Conservation (phyloP, 1,284 basidiomycete species). For the Ganoderma boninense region DNA sequence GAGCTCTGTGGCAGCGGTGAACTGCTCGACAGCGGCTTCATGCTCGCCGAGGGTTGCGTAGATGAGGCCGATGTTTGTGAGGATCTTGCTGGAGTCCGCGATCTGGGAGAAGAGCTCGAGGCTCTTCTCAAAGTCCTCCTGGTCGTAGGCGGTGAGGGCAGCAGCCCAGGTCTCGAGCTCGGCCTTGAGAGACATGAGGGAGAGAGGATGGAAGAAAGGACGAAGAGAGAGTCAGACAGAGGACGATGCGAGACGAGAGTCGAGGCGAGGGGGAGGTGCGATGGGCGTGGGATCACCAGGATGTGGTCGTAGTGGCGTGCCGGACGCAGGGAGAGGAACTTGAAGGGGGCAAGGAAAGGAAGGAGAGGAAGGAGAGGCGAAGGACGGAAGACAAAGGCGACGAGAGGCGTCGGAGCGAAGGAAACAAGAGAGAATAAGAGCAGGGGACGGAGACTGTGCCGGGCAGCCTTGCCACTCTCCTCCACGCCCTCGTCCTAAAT, state of each 20-base stretch:
- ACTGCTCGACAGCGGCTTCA: constrained; percentile 81
- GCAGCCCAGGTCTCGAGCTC: constrained; percentile 89
- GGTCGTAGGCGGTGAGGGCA: constrained; percentile 87
- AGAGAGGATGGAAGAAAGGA: constrained; percentile 20
- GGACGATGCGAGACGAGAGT: not conserved
- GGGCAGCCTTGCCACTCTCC: not conserved
- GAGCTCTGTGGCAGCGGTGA: constrained; percentile 75
- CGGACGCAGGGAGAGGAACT: constrained; percentile 49
- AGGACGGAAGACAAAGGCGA: constrained; percentile 12
- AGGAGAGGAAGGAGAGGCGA: constrained; percentile 3
- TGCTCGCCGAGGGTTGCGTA: constrained; percentile 90
- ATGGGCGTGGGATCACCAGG: constrained; percentile 15
- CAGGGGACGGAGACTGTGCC: not conserved
- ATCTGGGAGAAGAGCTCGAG: constrained; percentile 85
- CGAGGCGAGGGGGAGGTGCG: constrained; percentile 8
- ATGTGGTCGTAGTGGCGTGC: constrained; percentile 45
- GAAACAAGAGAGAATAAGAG: constrained; percentile 3
- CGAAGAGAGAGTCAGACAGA: constrained; percentile 7
- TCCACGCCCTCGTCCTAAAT: not conserved
- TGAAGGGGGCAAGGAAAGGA: constrained; percentile 11
- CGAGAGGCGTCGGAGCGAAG: constrained; percentile 19
- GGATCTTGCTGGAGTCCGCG: constrained; percentile 86
- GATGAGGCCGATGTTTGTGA: constrained; percentile 91
- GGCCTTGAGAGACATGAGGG: constrained; percentile 79
- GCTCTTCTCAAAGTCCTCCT: constrained; percentile 78